Percentiles rank a stretch among this genome's conserved stretches.
phyloP scores from a whole-genome alignment of 2,329 filamentous ascomycete genomes.

The Botrytis elliptica region DNA sequence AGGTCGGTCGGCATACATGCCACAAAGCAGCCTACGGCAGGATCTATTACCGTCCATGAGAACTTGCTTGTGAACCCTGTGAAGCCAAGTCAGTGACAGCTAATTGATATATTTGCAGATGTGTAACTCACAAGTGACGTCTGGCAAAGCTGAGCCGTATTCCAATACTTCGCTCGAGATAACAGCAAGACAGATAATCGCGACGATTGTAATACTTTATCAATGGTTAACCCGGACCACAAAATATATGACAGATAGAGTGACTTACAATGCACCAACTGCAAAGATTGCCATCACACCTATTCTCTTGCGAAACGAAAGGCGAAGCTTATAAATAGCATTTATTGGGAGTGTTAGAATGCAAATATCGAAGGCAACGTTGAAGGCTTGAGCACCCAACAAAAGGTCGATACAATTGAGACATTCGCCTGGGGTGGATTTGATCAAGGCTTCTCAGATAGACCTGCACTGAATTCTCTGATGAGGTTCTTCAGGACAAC shows the following conservation, averaged over 20 bases:
- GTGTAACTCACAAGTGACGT: not conserved
- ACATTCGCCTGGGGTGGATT: not conserved
- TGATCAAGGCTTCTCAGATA: not conserved
- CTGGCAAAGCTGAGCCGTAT: not conserved
- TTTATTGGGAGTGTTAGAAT: not conserved
- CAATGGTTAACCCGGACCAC: no score
- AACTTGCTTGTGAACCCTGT: no score
- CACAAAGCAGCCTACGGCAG: no score
- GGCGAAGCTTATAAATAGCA: not conserved
- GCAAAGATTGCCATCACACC: not conserved
- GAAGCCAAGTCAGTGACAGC: no score
- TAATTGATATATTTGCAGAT: no score
- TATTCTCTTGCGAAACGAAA: not conserved
- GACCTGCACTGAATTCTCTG: not conserved
- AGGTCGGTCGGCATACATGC: no score
- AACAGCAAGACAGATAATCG: not conserved
- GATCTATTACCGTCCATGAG: no score
- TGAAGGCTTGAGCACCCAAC: not conserved
- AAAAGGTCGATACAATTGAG: not conserved
- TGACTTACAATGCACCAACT: not conserved
- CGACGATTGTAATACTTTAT: not conserved
- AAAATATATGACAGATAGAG: not conserved
- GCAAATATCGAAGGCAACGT: not conserved
- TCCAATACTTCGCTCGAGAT: not conserved
- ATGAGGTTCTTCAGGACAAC: no score